Percentiles rank a stretch among this genome's conserved stretches.
phyloP scores from a whole-genome alignment of 805 yeast genomes.

The Myxozyma sirexii region DNA sequence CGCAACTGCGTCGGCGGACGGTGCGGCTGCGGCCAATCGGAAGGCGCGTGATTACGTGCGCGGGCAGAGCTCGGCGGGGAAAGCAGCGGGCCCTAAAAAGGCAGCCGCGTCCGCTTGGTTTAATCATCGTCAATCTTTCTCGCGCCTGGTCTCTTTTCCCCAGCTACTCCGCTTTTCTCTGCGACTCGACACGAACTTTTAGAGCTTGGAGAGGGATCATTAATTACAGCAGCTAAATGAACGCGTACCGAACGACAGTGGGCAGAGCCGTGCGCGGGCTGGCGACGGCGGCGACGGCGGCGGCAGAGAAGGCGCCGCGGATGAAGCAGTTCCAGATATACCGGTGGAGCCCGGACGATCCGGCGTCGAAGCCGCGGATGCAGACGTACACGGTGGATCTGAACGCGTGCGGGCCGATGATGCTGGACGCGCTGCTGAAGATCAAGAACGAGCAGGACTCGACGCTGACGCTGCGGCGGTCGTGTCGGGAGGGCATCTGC shows the following conservation, averaged over 20 bases:
- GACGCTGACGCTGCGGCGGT: conserved; percentile 93
- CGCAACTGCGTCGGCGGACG: neutral
- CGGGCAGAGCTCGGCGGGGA: conserved; percentile 12
- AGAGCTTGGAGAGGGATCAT: no score
- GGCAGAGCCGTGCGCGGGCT: conserved; percentile 16
- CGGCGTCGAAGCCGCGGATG: conserved; percentile 86
- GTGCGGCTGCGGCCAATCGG: conserved; percentile 10
- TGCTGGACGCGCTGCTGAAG: conserved; percentile 89
- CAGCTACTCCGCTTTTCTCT: no score
- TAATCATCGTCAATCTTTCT: neutral
- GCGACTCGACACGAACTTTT: neutral
- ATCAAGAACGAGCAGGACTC: conserved; percentile 97
- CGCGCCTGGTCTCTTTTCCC: no score
- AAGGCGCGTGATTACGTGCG: conserved; percentile 5
- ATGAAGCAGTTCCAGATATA: conserved; percentile 87
- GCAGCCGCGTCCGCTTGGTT: neutral
- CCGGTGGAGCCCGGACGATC: conserved; percentile 98
- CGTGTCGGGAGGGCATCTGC: conserved; percentile 99
- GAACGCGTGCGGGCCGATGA: conserved; percentile 96
- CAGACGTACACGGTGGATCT: conserved; percentile 82
- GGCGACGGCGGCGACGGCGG: conserved; percentile 45
- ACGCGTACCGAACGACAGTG: no score
- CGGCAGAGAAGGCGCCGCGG: conserved; percentile 58
- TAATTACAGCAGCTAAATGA: no score
- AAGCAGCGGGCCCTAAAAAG: neutral